Evolutionary conservation across 768 basidiomycete genomes (phyloP).

Genomic region (Rossbeevera mucosa): DNA sequence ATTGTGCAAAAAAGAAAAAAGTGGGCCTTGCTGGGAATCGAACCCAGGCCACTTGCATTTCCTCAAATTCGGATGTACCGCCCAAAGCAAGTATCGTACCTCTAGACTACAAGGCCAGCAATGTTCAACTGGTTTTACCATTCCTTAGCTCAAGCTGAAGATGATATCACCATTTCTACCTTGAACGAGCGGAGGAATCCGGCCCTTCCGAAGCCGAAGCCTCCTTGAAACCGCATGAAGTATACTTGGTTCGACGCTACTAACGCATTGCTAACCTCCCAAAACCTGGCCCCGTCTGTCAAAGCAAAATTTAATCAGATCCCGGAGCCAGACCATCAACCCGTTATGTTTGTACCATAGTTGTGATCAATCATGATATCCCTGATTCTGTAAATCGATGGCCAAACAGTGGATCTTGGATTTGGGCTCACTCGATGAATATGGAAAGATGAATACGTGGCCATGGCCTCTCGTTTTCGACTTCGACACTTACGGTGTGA

Average conservation of each 20-base stretch:
- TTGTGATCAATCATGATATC: neutral
- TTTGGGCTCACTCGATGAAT: neutral
- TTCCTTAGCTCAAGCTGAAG: neutral
- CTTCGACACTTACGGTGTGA: neutral
- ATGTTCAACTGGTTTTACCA: neutral
- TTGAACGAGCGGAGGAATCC: neutral
- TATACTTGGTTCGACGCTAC: neutral
- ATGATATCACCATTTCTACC: neutral
- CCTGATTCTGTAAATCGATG: neutral
- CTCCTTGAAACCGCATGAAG: neutral
- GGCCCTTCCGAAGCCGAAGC: neutral
- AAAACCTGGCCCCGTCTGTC: neutral
- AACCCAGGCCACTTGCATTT: constrained; percentile 37
- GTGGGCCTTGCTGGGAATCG: constrained; percentile 38
- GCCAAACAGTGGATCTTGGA: neutral
- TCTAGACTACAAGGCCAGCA: constrained; percentile 31
- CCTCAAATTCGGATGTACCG: neutral
- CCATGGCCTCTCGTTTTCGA: neutral
- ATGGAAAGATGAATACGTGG: neutral
- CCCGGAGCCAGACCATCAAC: neutral
- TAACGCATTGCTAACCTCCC: neutral
- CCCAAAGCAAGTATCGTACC: constrained; percentile 34
- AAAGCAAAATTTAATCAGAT: neutral
- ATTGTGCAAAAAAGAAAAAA: neutral
- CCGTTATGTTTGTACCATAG: neutral